A percentile compares a stretch with the other conserved stretches of the same genome.
Evolutionary conservation across 2,329 filamentous ascomycete species (phyloP).

Genomic region (Clonostachys chloroleuca): DNA sequence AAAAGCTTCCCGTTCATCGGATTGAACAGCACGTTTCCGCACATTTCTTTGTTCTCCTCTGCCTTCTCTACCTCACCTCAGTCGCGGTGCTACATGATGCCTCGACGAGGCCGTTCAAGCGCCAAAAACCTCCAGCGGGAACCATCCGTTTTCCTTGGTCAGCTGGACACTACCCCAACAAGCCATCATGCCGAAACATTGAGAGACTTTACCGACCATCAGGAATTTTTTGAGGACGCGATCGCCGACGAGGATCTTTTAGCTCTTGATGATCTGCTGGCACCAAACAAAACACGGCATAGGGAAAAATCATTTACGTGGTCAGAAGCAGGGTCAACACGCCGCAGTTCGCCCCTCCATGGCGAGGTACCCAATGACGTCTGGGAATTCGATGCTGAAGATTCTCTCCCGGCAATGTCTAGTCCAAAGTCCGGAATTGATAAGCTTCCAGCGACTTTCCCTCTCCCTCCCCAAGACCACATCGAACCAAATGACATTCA

Average conservation of each 20-base stretch:
- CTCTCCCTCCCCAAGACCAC: neutral
- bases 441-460: slow-evolving; percentile 1
- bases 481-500: neutral
- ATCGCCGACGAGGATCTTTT: slow-evolving; percentile 15
- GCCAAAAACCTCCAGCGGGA: slow-evolving; percentile 2
- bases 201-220: too few species aligned
- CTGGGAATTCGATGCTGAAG: slow-evolving; percentile 8
- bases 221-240: slow-evolving; percentile 11
- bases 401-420: slow-evolving; percentile 2
- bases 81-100: neutral
- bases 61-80: neutral
- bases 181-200: slow-evolving; percentile 11
- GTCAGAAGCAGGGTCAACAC: slow-evolving; percentile 20
- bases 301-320: slow-evolving; percentile 10
- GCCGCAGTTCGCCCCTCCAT: slow-evolving; percentile 19
- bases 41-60: too few species aligned
- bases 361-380: slow-evolving; percentile 4
- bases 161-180: slow-evolving; percentile 26
- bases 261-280: slow-evolving; percentile 11
- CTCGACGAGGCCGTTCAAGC: slow-evolving; percentile 4
- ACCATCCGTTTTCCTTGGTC: slow-evolving; percentile 12
- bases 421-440: slow-evolving; percentile 2
- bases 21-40: too few species aligned
- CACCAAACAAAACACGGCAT: neutral
- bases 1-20: too few species aligned